A percentile compares a stretch with the other conserved stretches of the same genome.
phyloP scores from a whole-genome alignment of 2,329 filamentous ascomycete species.

The Exophiala viscosa region DNA sequence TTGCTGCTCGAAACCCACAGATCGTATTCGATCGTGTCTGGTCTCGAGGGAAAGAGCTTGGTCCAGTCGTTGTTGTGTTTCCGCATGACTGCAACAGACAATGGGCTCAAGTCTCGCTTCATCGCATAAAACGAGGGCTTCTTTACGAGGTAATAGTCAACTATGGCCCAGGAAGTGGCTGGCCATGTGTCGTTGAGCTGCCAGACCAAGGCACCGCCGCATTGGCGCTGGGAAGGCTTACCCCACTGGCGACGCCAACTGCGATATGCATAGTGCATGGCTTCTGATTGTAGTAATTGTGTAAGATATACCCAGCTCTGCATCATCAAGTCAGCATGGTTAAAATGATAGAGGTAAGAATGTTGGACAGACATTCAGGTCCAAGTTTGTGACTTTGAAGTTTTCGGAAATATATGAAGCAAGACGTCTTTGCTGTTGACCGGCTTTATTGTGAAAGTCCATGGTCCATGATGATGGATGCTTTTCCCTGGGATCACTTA shows the following conservation, averaged over 20 bases:
- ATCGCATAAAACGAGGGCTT: constrained; percentile 57
- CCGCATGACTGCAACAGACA: too few relatives aligned
- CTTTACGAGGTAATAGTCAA: constrained; percentile 58
- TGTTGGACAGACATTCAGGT: constrained; percentile 32
- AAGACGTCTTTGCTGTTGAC: constrained; percentile 78
- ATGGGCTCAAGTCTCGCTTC: neutral
- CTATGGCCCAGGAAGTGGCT: constrained; percentile 60
- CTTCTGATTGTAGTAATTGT: constrained; percentile 59
- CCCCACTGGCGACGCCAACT: constrained; percentile 50
- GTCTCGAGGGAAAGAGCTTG: neutral
- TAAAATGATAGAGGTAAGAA: neutral
- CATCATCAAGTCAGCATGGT: neutral
- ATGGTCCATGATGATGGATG: constrained; percentile 80
- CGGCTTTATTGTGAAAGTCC: constrained; percentile 95
- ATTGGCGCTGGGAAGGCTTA: constrained; percentile 36
- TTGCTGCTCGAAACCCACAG: constrained; percentile 53
- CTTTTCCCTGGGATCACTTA: constrained; percentile 60
- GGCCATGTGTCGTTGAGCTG: constrained; percentile 55
- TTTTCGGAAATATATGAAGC: constrained; percentile 88
- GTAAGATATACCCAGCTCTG: constrained; percentile 65
- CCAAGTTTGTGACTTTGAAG: constrained; percentile 55
- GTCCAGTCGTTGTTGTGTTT: neutral
- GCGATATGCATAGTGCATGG: constrained; percentile 57
- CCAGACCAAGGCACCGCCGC: constrained; percentile 46
- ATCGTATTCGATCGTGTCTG: constrained; percentile 25